Evolutionary conservation across 805 yeast species (phyloP), one percentile per base, ranked within the genome.

Genomic region (Wickerhamomyces ciferrii): DNA sequence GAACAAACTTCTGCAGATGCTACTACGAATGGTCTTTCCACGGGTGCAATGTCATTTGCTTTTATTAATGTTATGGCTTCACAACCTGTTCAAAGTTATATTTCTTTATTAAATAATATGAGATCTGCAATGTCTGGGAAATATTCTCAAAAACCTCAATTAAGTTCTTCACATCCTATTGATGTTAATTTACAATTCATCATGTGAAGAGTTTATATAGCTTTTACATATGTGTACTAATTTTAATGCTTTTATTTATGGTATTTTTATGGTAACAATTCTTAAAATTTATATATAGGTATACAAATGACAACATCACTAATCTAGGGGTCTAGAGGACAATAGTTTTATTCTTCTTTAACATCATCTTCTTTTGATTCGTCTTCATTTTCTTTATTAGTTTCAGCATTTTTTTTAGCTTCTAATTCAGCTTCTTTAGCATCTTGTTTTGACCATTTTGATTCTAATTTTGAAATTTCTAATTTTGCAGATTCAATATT

Each of bases 21-120:
- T 0, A 67, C 68, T 11, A 83, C 81, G 53, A 76, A 74, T 18
- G 87, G 87, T 10, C 59, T 61, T n/a, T 75, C 80, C 29, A 83
- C 90, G 0, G 90, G 90, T 43, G 90, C 90, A 9, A 81, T 84
- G 83, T 79, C 86, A 39, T 83, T 77, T 66, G 81, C 89, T 1
- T 83, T 84, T 54, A 71, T 83, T 44, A 68, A 69, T 46, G 88
- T 83, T 14, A 67, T 84, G 74, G 60, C 67, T 27, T 68, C 71
- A 40, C 71, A 75, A 51, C 78, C 81, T 8, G 66, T 72, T 46
- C 88, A 82, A 62, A 70, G 79, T 29, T 84, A 80, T 59, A 56
- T 83, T 48, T 70, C 83, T 7, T 67, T 84, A 48, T 68, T 84
- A 61, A 81, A 83, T 61, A 75, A 78, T 47, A 76, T 81, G 70